These are phyloP conservation scores for Metschnikowia aberdeeniae DNA, from an alignment of 805 yeast genomes.

Conservation along the genomic window DNA sequence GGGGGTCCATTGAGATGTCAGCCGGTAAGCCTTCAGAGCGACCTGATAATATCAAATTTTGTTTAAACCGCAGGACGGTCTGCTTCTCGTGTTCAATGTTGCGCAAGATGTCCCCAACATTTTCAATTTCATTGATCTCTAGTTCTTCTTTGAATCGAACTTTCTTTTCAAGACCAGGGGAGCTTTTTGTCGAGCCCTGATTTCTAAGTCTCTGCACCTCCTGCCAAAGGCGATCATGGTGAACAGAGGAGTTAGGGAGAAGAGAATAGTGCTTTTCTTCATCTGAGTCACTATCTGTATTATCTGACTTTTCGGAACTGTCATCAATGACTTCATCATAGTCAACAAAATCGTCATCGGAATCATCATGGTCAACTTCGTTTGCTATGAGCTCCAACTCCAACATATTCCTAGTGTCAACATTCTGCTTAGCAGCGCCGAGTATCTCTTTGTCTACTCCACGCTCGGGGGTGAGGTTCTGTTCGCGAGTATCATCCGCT, in stretches of 20 bases:
- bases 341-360: conserved; percentile 32
- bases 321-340: conserved; percentile 22
- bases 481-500: not conserved
- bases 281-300: conserved; percentile 25
- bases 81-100: conserved; percentile 20
- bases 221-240: conserved; percentile 34
- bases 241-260: conserved; percentile 8
- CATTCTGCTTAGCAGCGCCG: not conserved
- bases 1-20: not conserved
- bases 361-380: conserved; percentile 27
- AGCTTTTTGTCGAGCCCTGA: not conserved
- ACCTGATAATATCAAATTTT: conserved; percentile 10
- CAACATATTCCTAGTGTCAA: conserved; percentile 26
- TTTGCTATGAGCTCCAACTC: conserved; percentile 54
- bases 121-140: conserved; percentile 58
- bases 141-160: conserved; percentile 53
- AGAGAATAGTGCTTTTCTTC: conserved; percentile 26
- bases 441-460: not conserved
- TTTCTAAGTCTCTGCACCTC: conserved; percentile 33
- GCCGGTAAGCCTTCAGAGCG: conserved; percentile 1
- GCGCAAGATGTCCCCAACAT: conserved; percentile 47
- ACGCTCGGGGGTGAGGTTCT: not conserved
- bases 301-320: conserved; percentile 17
- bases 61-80: conserved; percentile 19
- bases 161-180: conserved; percentile 29